Evolutionary conservation across 1,284 basidiomycete genomes (phyloP), one percentile per base, ranked within the genome.

Genomic region (Meripilus lineatus): DNA sequence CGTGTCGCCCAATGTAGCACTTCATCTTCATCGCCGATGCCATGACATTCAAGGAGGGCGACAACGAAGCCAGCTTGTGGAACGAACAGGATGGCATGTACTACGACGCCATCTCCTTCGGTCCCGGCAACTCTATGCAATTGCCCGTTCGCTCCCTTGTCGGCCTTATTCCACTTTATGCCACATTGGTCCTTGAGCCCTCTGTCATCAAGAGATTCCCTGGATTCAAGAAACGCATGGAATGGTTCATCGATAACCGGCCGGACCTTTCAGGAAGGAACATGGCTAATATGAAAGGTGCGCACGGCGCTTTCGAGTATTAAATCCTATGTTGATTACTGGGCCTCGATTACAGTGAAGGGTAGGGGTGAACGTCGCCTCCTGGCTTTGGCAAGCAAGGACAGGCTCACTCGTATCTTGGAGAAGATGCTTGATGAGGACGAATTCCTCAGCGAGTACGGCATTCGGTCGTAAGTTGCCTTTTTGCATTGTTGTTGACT

Each of bases 51-150:
- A 76, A 79, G 55, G 72, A 75, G 44, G 85, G 84, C 28, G 83
- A 89, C 38, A 72, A 85, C 55, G 83, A 92, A 55, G 63, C 79
- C 38, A 90, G 88, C 49, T 75, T 99, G 17, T 99, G 95, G 95
- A 96, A 85, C 62, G 95, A 97, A 54, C 69, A 93, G 55, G 93
- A 97, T 55, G 94, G 93, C 14, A 89, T 98, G 82, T 99, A 98
- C 72, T 99, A 95, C 63, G 95, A 99, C 58, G 94, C 90, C 32
- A 94, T 96, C 54, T 81, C 90, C 51, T 94, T 93, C 68, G 88
- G 86, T n/a, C 78, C 79, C 2, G 83, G 84, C n/a, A 69, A 87
- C 53, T 74, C 81, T 14, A 90, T 92, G 72, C 93, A 95, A 62
- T 74, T 99, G 42, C 93, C 93, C 5, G 82, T 99, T 45, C 83